A percentile compares a stretch with the other conserved stretches of the same genome.
These are phyloP conservation scores for Wallacemonas collosoma DNA, from an alignment of 208 protist genomes.

Conservation along the genomic window DNA sequence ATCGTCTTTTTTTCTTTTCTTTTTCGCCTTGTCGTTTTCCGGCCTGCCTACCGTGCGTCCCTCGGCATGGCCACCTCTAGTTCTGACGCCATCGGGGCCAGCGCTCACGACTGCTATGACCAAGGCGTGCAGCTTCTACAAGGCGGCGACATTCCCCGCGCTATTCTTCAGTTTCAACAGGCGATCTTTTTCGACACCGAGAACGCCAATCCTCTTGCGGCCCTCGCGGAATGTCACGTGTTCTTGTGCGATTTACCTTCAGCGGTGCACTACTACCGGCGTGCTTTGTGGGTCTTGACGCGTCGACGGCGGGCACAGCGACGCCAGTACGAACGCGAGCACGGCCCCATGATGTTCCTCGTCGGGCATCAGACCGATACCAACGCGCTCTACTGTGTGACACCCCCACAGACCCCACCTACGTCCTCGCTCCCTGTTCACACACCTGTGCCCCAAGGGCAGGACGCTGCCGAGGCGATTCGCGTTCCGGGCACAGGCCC, in stretches of 20 bases:
- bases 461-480: neutral
- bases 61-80: neutral
- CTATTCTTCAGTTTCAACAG: constrained; percentile 71
- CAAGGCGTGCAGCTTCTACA: constrained; percentile 48
- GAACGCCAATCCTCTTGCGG: constrained; percentile 70
- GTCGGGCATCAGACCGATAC: constrained; percentile 1
- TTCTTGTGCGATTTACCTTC: constrained; percentile 82
- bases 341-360: constrained; percentile 17
- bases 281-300: constrained; percentile 71
- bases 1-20: neutral
- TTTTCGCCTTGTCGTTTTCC: neutral
- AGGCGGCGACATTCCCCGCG: constrained; percentile 44
- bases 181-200: constrained; percentile 75
- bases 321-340: constrained; percentile 20
- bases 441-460: too few species aligned
- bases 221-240: constrained; percentile 82
- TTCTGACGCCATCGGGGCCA: constrained; percentile 8
- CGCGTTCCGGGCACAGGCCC: neutral
- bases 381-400: constrained; percentile 5
- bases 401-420: neutral
- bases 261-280: constrained; percentile 79
- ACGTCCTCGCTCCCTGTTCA: too few species aligned
- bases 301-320: constrained; percentile 17
- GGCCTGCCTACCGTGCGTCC: neutral
- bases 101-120: constrained; percentile 51